A percentile compares a stretch with the other conserved stretches of the same genome.
Evolutionary conservation across 179 eudicot species (phyloP).

Genomic region (Kewa caespitosa): DNA sequence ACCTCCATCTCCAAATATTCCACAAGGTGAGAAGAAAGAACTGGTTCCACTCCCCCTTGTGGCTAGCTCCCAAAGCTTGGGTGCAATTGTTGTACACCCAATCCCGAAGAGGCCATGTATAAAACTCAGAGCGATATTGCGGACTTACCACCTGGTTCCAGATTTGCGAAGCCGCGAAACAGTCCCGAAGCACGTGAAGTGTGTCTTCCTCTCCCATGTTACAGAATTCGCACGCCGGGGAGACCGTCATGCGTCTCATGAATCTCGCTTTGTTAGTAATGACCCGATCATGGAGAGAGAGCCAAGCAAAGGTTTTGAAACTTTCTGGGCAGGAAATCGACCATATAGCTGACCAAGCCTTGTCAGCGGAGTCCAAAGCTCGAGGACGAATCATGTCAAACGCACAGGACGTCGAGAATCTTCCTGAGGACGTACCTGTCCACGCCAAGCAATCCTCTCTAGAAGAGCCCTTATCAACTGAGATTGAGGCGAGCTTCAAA

Average conservation of each 20-base stretch:
- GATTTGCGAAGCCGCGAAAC: too few species aligned
- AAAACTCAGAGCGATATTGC: too few species aligned
- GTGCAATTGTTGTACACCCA: too few species aligned
- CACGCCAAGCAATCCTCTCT: background rate
- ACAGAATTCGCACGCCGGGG: background rate
- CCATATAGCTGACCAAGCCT: background rate
- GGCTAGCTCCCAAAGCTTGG: too few species aligned
- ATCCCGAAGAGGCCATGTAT: too few species aligned
- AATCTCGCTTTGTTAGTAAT: background rate
- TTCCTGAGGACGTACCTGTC: background rate
- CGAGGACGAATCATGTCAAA: background rate
- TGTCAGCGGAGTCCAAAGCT: background rate
- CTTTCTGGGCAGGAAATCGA: background rate
- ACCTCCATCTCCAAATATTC: too few species aligned
- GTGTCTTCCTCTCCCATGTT: background rate
- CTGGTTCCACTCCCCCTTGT: too few species aligned
- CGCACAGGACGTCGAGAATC: background rate
- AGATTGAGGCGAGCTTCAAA: background rate
- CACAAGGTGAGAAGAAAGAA: too few species aligned
- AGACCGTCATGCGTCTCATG: background rate
- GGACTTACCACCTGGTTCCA: too few species aligned
- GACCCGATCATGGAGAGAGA: background rate
- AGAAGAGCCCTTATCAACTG: background rate
- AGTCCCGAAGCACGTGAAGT: too few species aligned
- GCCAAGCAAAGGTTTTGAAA: background rate